phyloP scores from a whole-genome alignment of 805 yeast species.

The Pichia membranifaciens region DNA sequence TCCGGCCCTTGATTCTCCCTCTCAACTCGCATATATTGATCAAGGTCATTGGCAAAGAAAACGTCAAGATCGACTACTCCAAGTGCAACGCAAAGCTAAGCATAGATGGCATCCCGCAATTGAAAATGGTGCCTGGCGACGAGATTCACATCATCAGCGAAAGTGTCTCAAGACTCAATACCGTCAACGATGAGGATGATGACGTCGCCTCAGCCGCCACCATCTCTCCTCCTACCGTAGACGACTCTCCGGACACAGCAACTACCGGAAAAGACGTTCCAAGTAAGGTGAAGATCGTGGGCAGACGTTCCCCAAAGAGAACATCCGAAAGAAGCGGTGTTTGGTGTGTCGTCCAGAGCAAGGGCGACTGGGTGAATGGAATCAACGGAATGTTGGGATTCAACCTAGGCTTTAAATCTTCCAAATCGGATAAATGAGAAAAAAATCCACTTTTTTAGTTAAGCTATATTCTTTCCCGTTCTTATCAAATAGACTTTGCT shows the following conservation, averaged over 20 bases:
- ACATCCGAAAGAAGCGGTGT: slow-evolving; percentile 45
- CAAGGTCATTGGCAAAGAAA: slow-evolving; percentile 45
- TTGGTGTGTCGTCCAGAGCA: slow-evolving; percentile 80
- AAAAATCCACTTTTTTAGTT: no score
- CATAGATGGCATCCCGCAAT: slow-evolving; percentile 80
- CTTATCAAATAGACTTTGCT: no score
- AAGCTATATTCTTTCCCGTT: background rate
- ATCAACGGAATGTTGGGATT: slow-evolving; percentile 85
- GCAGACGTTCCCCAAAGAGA: background rate
- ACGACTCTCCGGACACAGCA: no score
- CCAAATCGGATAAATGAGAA: slow-evolving; percentile 13
- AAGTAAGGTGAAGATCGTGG: background rate
- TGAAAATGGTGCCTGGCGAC: slow-evolving; percentile 66
- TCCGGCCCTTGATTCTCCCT: slow-evolving; percentile 82
- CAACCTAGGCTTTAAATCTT: slow-evolving; percentile 66
- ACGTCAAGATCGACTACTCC: slow-evolving; percentile 23
- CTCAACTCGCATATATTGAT: slow-evolving; percentile 67
- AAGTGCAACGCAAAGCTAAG: slow-evolving; percentile 49
- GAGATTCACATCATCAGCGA: slow-evolving; percentile 69
- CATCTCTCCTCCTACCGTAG: no score
- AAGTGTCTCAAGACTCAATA: slow-evolving; percentile 46
- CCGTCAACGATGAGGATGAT: slow-evolving; percentile 17
- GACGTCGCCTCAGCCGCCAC: no score
- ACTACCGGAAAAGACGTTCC: background rate
- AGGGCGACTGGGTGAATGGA: slow-evolving; percentile 89